Conservation (phyloP, 116 monocot species). For the Cymodocea nodosa region DNA sequence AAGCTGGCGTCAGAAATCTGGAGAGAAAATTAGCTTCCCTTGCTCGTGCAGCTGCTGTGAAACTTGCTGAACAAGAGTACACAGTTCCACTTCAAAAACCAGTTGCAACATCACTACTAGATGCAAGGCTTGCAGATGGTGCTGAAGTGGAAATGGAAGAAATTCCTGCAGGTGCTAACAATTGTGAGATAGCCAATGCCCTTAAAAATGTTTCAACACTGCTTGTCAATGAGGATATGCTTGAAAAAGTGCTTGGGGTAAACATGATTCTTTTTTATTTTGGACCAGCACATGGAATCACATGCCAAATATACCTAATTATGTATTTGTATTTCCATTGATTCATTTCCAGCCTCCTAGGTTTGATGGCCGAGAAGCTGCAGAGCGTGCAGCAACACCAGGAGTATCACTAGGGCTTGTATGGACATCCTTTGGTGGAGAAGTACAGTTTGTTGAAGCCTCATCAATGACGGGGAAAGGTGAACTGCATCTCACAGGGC, state of each 20-base stretch:
- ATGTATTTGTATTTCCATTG: background rate
- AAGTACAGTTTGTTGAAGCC: slow-evolving; percentile 96
- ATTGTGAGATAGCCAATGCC: slow-evolving; percentile 50
- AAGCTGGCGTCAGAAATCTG: slow-evolving; percentile 92
- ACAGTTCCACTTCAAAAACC: slow-evolving; percentile 47
- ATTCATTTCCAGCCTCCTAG: slow-evolving; percentile 54
- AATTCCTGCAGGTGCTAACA: slow-evolving; percentile 65
- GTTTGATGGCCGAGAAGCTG: slow-evolving; percentile 78
- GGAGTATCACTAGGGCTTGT: slow-evolving; percentile 92
- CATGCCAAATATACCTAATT: background rate
- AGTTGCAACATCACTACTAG: slow-evolving; percentile 48
- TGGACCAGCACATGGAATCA: background rate
- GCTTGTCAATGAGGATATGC: slow-evolving; percentile 71
- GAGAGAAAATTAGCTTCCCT: slow-evolving; percentile 81
- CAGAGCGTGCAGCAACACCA: slow-evolving; percentile 64
- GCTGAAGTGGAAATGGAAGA: slow-evolving; percentile 98
- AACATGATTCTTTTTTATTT: slow-evolving; percentile 6
- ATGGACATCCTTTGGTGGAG: slow-evolving; percentile 95
- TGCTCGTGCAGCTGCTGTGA: slow-evolving; percentile 91
- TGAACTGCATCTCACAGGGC: slow-evolving; percentile 88
- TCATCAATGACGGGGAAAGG: slow-evolving; percentile 84
- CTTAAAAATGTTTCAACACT: slow-evolving; percentile 33
- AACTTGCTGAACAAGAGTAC: slow-evolving; percentile 60
- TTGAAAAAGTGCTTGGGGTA: slow-evolving; percentile 99
- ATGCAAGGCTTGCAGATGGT: slow-evolving; percentile 62